phyloP scores from a whole-genome alignment of 164 flowering plant genomes.

The Aristolochia californica region DNA sequence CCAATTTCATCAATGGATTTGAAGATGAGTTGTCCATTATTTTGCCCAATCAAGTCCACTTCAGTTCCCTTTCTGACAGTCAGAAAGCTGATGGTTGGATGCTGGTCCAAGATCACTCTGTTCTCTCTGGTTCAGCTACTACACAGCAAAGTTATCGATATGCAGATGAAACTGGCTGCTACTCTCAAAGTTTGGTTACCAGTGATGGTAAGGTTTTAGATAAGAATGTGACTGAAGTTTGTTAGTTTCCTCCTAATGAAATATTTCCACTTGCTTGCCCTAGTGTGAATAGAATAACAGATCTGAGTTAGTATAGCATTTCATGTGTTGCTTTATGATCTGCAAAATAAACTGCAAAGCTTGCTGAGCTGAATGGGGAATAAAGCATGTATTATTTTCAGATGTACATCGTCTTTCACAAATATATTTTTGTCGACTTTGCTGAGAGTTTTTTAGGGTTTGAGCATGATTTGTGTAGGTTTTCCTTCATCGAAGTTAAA shows the following conservation, averaged over 20 bases:
- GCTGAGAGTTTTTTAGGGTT: too few relatives aligned
- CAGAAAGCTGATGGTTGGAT: conserved; percentile 63
- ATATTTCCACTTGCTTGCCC: too few relatives aligned
- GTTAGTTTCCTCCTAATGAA: conserved; percentile 5
- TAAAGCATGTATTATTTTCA: too few relatives aligned
- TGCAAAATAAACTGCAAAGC: too few relatives aligned
- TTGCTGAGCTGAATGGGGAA: too few relatives aligned
- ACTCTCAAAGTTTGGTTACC: conserved; percentile 25
- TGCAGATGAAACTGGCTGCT: conserved; percentile 34
- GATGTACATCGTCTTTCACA: too few relatives aligned
- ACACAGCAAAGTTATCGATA: conserved; percentile 38
- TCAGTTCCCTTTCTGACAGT: conserved; percentile 19
- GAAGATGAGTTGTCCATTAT: conserved; percentile 17
- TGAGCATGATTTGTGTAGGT: too few relatives aligned
- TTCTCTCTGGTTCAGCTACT: conserved; percentile 42
- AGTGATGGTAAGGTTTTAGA: conserved; percentile 24
- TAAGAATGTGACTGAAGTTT: conserved; percentile 22
- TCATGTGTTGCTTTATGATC: too few relatives aligned
- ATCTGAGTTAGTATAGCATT: too few relatives aligned
- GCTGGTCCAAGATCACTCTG: conserved; percentile 56
- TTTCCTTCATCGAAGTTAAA: too few relatives aligned
- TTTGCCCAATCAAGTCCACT: conserved; percentile 3
- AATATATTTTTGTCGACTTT: too few relatives aligned
- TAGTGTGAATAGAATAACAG: too few relatives aligned
- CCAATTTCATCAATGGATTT: conserved; percentile 32